Evolutionary conservation across 352 stramenopile genomes (phyloP), one percentile per base, ranked within the genome.

Genomic region (Blastocystis sp.): DNA sequence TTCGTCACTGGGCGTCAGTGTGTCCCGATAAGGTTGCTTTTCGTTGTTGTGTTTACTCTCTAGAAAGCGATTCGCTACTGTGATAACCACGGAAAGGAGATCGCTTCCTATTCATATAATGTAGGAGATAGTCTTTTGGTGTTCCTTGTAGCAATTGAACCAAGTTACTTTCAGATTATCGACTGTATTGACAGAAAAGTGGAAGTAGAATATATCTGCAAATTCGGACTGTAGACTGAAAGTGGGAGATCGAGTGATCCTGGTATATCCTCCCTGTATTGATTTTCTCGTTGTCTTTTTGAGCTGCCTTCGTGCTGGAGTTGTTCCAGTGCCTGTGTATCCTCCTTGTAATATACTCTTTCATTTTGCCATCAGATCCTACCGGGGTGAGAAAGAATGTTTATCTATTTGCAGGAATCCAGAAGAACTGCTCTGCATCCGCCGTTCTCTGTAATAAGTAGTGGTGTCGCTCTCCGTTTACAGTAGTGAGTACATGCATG

Each of bases 261-360:
- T 99, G 26, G 96, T 99, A 43, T 99, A 98, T 90, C 95, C 96
- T 34, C 97, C 97, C 8, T 96, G 94, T 0, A 92, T 98, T 8
- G 95, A 98, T 70, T 99, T 99, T 88, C 97, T 98, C 37, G 92
- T 99, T 41, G 93, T 96, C 1, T 99, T 99, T 89, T 90, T 99
- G 18, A 96, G 95, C 0, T 99, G 97, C 91, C 90, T 99, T n/a
- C 94, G 94, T n/a, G 94, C 94, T 16, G 95, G 95, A 47, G 91
- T 98, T 18, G 93, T 98, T 6, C 95, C 96, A 0, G 96, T 98
- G 0, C 96, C 96, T 0, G 94, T 96, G 93, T 95, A 11, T 97
- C 96, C 90, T 94, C 94, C 50, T 11, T 43, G 62, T 70, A 37
- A 16, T 11, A 0, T 70, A 2, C 62, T 18, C 9, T 64, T 16